These are phyloP conservation scores for Aplosporella prunicola DNA, from an alignment of 2,329 filamentous ascomycete genomes.

Conservation along the genomic window DNA sequence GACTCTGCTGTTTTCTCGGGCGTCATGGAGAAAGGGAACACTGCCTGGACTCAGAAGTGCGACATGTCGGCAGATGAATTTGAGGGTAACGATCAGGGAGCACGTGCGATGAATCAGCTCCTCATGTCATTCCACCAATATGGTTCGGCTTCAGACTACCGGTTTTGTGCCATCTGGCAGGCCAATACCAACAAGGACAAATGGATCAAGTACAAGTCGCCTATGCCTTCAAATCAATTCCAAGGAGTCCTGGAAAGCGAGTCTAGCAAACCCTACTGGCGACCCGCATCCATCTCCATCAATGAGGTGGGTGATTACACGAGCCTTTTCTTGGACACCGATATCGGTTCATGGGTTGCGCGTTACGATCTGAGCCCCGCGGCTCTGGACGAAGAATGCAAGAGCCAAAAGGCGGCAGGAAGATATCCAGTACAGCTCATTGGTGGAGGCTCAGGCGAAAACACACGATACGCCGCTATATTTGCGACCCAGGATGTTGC, in stretches of 20 bases:
- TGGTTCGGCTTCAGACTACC: conserved; percentile 13
- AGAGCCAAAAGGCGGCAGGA: conserved; percentile 11
- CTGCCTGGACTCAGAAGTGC: conserved; percentile 12
- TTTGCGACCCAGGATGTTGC: conserved; percentile 15
- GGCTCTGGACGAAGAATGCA: conserved; percentile 14
- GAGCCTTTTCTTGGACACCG: conserved; percentile 17
- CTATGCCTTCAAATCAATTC: neutral
- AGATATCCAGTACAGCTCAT: conserved; percentile 15
- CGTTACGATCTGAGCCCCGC: conserved; percentile 13
- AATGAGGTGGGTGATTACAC: conserved; percentile 14
- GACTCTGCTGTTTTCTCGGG: conserved; percentile 16
- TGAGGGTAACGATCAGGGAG: conserved; percentile 10
- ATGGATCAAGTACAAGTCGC: conserved; percentile 12
- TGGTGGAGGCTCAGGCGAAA: conserved; percentile 11
- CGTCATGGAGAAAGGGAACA: conserved; percentile 16
- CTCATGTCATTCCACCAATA: conserved; percentile 11
- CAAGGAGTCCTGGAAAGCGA: conserved; percentile 11
- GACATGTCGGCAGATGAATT: conserved; percentile 11
- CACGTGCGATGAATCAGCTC: conserved; percentile 13
- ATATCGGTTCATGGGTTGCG: conserved; percentile 16
- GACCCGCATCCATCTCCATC: conserved; percentile 15
- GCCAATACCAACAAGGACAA: conserved; percentile 15
- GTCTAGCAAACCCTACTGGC: conserved; percentile 18
- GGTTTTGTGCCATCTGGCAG: conserved; percentile 17
- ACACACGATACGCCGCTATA: conserved; percentile 15